Conservation (phyloP, 2,329 filamentous ascomycete genomes). For the Ramichloridium luteum region DNA sequence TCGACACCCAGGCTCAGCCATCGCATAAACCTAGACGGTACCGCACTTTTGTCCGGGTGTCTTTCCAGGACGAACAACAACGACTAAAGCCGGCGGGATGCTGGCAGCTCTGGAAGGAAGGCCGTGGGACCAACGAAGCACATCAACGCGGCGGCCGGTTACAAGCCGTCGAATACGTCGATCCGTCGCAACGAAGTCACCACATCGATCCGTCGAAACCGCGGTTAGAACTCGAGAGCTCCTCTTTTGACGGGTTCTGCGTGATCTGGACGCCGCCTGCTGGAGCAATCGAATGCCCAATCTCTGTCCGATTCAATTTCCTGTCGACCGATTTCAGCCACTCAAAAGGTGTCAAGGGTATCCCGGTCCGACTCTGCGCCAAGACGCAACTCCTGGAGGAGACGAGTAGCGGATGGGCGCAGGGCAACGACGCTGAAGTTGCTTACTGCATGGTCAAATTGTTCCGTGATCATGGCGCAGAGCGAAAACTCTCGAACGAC, state of each 20-base stretch:
- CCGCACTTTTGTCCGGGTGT: conserved; percentile 85
- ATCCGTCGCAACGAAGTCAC: conserved; percentile 43
- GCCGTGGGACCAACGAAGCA: conserved; percentile 86
- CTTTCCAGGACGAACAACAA: conserved; percentile 93
- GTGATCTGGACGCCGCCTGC: conserved; percentile 66
- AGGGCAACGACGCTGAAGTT: conserved; percentile 47
- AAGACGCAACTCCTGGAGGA: conserved; percentile 62
- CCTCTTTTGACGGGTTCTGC: conserved; percentile 88
- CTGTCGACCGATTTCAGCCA: conserved; percentile 97
- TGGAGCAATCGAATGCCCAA: conserved; percentile 63
- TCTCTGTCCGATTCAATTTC: conserved; percentile 95
- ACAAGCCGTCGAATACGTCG: conserved; percentile 90
- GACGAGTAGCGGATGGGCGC: conserved; percentile 24
- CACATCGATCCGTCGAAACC: conserved; percentile 38
- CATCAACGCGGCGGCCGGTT: conserved; percentile 86
- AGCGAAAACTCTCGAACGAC: conserved; percentile 89
- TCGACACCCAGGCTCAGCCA: conserved; percentile 57
- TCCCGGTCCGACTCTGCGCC: conserved; percentile 81
- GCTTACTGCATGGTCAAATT: conserved; percentile 96
- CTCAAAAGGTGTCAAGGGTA: conserved; percentile 96
- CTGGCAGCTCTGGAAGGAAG: conserved; percentile 94
- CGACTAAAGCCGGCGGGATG: conserved; percentile 68
- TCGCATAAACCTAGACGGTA: conserved; percentile 52
- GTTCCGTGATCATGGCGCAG: conserved; percentile 89
- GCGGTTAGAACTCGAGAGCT: conserved; percentile 39